Percentiles rank a stretch among this genome's conserved stretches.
phyloP scores from a whole-genome alignment of 73 alveolate species.

The Paramecium caudatum region DNA sequence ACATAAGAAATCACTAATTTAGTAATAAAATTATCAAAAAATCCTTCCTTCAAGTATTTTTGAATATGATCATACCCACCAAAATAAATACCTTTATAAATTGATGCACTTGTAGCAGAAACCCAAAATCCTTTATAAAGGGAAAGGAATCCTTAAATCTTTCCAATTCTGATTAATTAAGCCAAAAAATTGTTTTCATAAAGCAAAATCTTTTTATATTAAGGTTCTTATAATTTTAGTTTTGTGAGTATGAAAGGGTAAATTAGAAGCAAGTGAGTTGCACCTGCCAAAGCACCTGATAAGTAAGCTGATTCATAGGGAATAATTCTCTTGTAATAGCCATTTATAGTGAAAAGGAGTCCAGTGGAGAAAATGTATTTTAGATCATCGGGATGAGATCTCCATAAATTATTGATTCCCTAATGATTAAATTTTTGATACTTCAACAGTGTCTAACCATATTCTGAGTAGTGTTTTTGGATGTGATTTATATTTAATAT shows the following conservation, averaged over 20 bases:
- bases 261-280: neutral
- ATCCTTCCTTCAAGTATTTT: neutral
- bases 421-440: slow-evolving; percentile 14
- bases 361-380: slow-evolving; percentile 15
- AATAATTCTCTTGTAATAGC: neutral
- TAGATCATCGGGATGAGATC: slow-evolving; percentile 51
- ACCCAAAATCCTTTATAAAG: neutral
- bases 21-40: neutral
- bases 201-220: neutral
- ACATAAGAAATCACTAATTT: slow-evolving; percentile 3
- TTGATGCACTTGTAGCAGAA: neutral
- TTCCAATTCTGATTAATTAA: neutral
- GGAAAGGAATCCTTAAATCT: neutral
- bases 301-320: neutral
- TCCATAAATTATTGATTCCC: slow-evolving; percentile 51
- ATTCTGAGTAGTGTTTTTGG: neutral
- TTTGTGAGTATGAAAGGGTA: slow-evolving; percentile 25
- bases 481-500: neutral
- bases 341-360: slow-evolving; percentile 9
- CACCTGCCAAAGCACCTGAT: slow-evolving; percentile 2
- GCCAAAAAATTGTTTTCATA: neutral
- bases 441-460: neutral
- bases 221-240: slow-evolving; percentile 21
- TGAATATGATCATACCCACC: slow-evolving; percentile 28
- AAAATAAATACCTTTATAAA: neutral